Evolutionary conservation across 2,329 filamentous ascomycete species (phyloP).

Genomic region (Escovopsis sp.): DNA sequence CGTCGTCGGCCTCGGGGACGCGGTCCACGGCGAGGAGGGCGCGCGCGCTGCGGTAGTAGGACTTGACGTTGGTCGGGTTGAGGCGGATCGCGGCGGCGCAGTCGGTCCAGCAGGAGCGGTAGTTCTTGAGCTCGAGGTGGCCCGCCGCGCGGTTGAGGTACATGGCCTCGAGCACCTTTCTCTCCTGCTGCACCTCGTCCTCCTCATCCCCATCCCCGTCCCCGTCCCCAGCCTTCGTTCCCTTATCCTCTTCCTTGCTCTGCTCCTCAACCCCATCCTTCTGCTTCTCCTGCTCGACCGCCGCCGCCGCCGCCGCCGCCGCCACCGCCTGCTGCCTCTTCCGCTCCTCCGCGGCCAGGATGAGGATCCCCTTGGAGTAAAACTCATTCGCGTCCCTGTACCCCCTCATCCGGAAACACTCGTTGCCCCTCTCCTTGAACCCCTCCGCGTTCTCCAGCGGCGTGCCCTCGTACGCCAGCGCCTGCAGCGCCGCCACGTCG

Average conservation of each 20-base stretch:
- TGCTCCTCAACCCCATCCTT: too few relatives aligned
- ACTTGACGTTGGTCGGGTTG: constrained; percentile 74
- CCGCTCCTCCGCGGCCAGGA: constrained; percentile 50
- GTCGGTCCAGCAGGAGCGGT: constrained; percentile 73
- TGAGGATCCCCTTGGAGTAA: constrained; percentile 71
- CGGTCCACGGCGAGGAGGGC: constrained; percentile 71
- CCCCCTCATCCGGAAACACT: constrained; percentile 58
- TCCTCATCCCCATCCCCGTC: too few relatives aligned
- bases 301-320: too few relatives aligned
- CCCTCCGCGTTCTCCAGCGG: constrained; percentile 66
- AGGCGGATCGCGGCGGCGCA: constrained; percentile 66
- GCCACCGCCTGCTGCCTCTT: constrained; percentile 25
- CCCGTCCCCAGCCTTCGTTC: too few relatives aligned
- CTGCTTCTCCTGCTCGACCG: too few relatives aligned
- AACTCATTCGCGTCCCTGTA: constrained; percentile 82
- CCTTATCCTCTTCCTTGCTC: too few relatives aligned
- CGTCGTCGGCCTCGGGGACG: constrained; percentile 65
- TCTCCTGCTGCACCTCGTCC: constrained; percentile 46
- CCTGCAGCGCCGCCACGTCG: constrained; percentile 73
- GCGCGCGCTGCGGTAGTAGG: constrained; percentile 69
- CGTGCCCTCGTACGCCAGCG: constrained; percentile 85
- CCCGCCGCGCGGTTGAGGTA: constrained; percentile 82
- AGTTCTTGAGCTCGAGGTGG: constrained; percentile 79
- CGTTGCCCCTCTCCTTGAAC: constrained; percentile 88
- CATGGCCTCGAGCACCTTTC: constrained; percentile 55